Evolutionary conservation across 768 basidiomycete species (phyloP).

Genomic region (Lentinula aciculospora): DNA sequence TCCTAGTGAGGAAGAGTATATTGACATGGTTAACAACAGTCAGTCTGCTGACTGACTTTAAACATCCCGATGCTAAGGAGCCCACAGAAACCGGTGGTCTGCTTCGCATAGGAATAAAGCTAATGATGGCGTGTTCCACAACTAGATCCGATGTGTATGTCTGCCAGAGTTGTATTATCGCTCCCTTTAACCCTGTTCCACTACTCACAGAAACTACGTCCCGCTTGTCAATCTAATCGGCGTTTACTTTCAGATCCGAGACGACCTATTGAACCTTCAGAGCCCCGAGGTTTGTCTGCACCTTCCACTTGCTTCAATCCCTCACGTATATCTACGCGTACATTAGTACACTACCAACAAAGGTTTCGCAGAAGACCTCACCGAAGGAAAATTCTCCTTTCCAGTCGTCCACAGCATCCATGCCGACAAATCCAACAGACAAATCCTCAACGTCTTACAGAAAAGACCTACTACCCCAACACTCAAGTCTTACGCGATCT

Average conservation of each 20-base stretch:
- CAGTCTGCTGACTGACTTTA: constrained; percentile 11
- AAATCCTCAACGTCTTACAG: constrained; percentile 85
- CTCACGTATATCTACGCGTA: background rate
- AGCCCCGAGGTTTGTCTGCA: constrained; percentile 70
- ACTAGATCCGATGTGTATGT: constrained; percentile 54
- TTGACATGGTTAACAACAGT: constrained; percentile 97
- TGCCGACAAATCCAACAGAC: constrained; percentile 67
- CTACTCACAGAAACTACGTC: constrained; percentile 66
- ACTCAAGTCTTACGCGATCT: constrained; percentile 74
- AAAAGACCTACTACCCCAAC: constrained; percentile 80
- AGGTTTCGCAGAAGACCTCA: constrained; percentile 89
- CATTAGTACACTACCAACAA: constrained; percentile 76
- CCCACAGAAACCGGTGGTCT: constrained; percentile 87
- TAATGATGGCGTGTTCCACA: constrained; percentile 91
- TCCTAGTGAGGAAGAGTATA: constrained; percentile 92
- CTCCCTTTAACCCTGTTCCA: background rate
- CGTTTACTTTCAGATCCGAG: constrained; percentile 94
- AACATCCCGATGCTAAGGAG: background rate
- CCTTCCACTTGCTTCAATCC: background rate
- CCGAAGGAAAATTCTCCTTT: constrained; percentile 97
- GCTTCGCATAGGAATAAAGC: constrained; percentile 85
- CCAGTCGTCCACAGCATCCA: constrained; percentile 89
- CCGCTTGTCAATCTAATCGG: constrained; percentile 92
- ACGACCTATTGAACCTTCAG: constrained; percentile 94
- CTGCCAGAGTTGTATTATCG: background rate